A percentile compares a stretch with the other conserved stretches of the same genome.
phyloP scores from a whole-genome alignment of 2,329 filamentous ascomycete species.

The Cercospora sp. region DNA sequence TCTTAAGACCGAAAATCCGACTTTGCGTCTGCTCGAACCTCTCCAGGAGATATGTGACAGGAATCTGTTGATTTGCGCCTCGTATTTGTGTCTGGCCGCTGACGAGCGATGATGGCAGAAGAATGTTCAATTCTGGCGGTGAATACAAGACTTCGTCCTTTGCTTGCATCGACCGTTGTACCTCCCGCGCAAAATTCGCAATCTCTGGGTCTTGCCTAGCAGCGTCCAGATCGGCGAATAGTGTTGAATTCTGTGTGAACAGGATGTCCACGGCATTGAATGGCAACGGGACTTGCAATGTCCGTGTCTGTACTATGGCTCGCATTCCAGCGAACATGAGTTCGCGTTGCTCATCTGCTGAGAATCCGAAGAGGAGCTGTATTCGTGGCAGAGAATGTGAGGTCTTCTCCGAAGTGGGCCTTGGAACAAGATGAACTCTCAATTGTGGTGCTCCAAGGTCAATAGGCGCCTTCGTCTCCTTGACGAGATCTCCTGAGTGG shows the following conservation, averaged over 20 bases:
- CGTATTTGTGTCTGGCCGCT: not conserved
- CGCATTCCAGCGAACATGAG: conserved; percentile 17
- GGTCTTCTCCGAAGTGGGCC: not conserved
- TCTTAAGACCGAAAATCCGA: not conserved
- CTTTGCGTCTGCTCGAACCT: conserved; percentile 31
- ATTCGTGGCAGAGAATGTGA: conserved; percentile 15
- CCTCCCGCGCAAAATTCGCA: conserved; percentile 17
- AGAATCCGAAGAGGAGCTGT: conserved; percentile 23
- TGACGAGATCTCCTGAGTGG: not conserved
- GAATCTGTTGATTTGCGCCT: conserved; percentile 6
- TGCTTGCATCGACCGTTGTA: conserved; percentile 23
- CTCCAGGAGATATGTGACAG: conserved; percentile 32
- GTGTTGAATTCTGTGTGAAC: conserved; percentile 19
- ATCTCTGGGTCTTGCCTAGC: conserved; percentile 22
- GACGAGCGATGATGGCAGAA: conserved; percentile 25
- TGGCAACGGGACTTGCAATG: conserved; percentile 25
- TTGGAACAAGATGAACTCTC: conserved; percentile 7
- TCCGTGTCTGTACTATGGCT: conserved; percentile 24
- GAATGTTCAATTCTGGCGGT: conserved; percentile 25
- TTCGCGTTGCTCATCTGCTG: not conserved
- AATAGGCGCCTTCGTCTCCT: not conserved
- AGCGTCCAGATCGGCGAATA: conserved; percentile 11
- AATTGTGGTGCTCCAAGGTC: not conserved
- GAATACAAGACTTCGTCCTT: conserved; percentile 23
- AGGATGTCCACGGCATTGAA: conserved; percentile 27